phyloP scores from a whole-genome alignment of 176 grass and related monocot species.

The Typha latifolia region DNA sequence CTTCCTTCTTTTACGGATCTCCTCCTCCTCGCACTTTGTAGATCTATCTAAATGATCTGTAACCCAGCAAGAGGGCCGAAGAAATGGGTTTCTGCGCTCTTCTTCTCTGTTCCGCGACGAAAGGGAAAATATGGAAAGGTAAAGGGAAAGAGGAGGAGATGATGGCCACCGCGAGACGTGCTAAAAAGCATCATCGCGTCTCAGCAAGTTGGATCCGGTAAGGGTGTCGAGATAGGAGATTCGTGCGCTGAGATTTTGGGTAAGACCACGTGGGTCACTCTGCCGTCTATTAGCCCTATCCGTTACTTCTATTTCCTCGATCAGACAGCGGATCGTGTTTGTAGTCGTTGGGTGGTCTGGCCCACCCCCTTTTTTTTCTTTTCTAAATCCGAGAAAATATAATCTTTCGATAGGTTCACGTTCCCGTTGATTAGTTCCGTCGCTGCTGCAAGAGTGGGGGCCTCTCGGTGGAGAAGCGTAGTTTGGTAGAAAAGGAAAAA shows the following conservation, averaged over 20 bases:
- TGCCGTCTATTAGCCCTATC: not conserved
- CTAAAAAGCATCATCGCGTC: not conserved
- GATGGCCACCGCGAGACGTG: not conserved
- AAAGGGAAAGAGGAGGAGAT: conserved; percentile 4
- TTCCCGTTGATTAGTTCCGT: too few relatives aligned
- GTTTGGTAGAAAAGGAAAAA: too few relatives aligned
- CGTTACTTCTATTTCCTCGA: not conserved
- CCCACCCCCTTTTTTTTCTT: too few relatives aligned
- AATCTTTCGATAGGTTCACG: too few relatives aligned
- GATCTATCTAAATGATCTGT: not conserved
- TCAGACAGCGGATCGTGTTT: not conserved
- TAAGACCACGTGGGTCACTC: not conserved
- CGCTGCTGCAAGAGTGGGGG: too few relatives aligned
- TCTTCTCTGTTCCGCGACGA: conserved; percentile 29
- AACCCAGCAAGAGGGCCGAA: not conserved
- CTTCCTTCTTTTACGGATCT: not conserved
- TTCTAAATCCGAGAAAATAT: too few relatives aligned
- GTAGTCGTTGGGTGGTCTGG: not conserved
- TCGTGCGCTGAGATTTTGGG: not conserved
- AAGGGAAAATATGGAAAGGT: conserved; percentile 6
- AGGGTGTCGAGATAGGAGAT: not conserved
- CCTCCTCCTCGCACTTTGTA: not conserved
- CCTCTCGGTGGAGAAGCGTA: too few relatives aligned
- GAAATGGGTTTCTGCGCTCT: not conserved
- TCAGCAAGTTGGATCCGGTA: not conserved